Percentiles rank a stretch among this genome's conserved stretches.
Conservation (phyloP, 805 yeast genomes). For the Yamadazyma endophytica region DNA sequence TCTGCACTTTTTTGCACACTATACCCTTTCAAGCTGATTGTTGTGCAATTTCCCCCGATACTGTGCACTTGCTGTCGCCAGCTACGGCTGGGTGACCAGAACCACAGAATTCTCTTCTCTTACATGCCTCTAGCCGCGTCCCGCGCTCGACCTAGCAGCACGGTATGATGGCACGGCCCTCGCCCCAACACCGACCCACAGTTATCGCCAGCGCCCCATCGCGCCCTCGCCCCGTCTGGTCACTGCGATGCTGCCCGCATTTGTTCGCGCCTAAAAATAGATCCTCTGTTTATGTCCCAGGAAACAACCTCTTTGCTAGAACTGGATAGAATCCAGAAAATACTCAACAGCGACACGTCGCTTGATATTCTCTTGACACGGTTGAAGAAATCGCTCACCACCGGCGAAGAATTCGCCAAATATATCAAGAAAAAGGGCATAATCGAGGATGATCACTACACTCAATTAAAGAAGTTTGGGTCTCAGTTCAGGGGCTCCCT, state of each 20-base stretch:
- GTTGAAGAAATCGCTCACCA: constrained; percentile 71
- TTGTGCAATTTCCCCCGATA: too few relatives aligned
- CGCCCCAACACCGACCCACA: not conserved
- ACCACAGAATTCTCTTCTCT: too few relatives aligned
- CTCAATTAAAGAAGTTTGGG: constrained; percentile 69
- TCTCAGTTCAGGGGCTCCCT: constrained; percentile 48
- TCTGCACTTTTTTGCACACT: too few relatives aligned
- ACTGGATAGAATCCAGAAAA: constrained; percentile 36
- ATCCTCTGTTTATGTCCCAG: constrained; percentile 5
- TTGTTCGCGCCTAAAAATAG: too few relatives aligned
- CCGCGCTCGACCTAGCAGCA: too few relatives aligned
- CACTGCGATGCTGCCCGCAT: too few relatives aligned
- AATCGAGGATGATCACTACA: constrained; percentile 73
- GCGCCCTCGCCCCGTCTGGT: constrained; percentile 1
- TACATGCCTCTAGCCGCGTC: too few relatives aligned
- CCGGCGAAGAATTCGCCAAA: constrained; percentile 81
- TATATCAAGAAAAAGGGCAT: constrained; percentile 75
- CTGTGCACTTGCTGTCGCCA: too few relatives aligned
- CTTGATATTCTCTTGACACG: constrained; percentile 68
- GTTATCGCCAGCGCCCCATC: not conserved
- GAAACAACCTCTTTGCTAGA: constrained; percentile 10
- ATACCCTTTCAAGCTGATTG: too few relatives aligned
- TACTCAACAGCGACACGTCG: constrained; percentile 69
- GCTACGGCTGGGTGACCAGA: too few relatives aligned
- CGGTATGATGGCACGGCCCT: too few relatives aligned